phyloP scores from a whole-genome alignment of 352 stramenopile species.

The Elongisporangium undulatum region DNA sequence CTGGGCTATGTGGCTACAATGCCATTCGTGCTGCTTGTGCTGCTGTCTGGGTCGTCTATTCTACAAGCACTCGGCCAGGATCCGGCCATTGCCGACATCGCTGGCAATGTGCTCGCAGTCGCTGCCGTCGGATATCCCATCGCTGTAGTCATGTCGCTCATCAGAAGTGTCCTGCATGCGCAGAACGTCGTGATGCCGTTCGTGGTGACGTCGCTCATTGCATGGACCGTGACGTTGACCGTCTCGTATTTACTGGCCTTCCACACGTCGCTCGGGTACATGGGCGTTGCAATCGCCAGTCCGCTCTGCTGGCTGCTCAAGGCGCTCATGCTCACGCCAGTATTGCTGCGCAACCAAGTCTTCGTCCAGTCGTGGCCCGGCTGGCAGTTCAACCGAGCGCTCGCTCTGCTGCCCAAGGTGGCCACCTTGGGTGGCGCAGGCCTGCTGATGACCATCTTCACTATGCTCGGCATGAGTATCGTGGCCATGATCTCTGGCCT shows the following conservation, averaged over 20 bases:
- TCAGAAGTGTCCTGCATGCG: slow-evolving; percentile 13
- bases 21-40: slow-evolving; percentile 30
- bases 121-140: too few relatives aligned
- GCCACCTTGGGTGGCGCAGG: background rate
- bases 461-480: background rate
- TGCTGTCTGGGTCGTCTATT: slow-evolving; percentile 38
- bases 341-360: slow-evolving; percentile 11
- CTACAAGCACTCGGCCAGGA: slow-evolving; percentile 51
- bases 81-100: slow-evolving; percentile 35
- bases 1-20: slow-evolving; percentile 38
- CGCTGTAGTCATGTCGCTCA: too few relatives aligned
- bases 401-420: slow-evolving; percentile 1
- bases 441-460: slow-evolving; percentile 4
- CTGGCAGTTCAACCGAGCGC: slow-evolving; percentile 13
- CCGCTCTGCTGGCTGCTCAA: slow-evolving; percentile 14
- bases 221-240: slow-evolving; percentile 10
- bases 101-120: slow-evolving; percentile 21
- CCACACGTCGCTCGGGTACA: slow-evolving; percentile 21
- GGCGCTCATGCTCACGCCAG: slow-evolving; percentile 6
- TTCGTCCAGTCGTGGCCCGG: slow-evolving; percentile 27
- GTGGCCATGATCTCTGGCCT: slow-evolving; percentile 14
- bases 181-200: slow-evolving; percentile 26
- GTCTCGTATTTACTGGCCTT: slow-evolving; percentile 26
- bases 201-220: slow-evolving; percentile 9
- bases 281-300: slow-evolving; percentile 15